Base-by-base conservation (phyloP, 345 rosid species). In the Nephelium lappaceum region DNA sequence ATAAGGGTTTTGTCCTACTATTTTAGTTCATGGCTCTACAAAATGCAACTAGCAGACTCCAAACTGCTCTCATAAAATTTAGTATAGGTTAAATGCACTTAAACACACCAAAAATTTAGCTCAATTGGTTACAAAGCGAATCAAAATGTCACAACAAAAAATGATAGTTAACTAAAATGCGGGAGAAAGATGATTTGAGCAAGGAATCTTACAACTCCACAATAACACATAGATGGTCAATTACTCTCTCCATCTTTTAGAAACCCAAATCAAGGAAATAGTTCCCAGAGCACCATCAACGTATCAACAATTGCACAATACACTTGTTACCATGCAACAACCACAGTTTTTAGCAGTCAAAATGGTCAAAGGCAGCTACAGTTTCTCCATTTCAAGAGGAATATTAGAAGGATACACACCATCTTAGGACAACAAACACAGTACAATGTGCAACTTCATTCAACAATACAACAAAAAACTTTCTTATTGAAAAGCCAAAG, bases 171-270 rank as follows among this genome's bases (percentile, higher is more conserved):
- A 63, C 31, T 11, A 19, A 75, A 64, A 45, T 47, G 71, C 63
- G 4, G 14, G 45, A 9, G 11, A 31, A 16, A 73, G 21, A 23
- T 73, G 63, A 72, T 23, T 31, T 55, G 47, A 58, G 15, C 45
- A 39, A 60, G 53, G 49, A 73, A 61, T 31, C 63, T 45, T 64
- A 27, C 8, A 21, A 11, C 5, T 9, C 31, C 70, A 65, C n/a
- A 74, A 65, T 16, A 65, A 74, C 19, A 58, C 21, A 16, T 45
- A 10, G 27, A 62, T 27, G 71, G 69, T 24, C 55, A 63, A n/a
- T 64, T 25, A 5, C 24, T 27, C 19, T 11, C 15, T 19, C 23
- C 18, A 19, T 36, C 19, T 63, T 31, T 69, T 45, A 60, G 51
- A 58, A 21, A 72, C 12, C 19, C 25, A 73, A 21, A 73, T 39